Conservation (phyloP, 495 filamentous ascomycete species). For the Aspergillus campestris region DNA sequence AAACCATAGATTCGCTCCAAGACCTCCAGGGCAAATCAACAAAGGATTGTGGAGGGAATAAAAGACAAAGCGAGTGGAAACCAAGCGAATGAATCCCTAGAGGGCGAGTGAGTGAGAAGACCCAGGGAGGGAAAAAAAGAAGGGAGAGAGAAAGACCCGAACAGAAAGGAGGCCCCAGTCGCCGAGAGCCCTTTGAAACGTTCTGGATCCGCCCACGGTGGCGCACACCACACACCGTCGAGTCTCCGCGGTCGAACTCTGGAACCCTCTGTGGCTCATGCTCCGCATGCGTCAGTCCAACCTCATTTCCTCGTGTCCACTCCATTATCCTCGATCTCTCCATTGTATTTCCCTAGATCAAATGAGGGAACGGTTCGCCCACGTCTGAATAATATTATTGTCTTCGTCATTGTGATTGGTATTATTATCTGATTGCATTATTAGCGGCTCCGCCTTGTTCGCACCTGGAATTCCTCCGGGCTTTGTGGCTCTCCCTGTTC, state of each 20-base stretch:
- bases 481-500: not conserved
- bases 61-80: slow-evolving; percentile 5
- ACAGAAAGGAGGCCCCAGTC: no score
- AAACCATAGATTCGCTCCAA: slow-evolving; percentile 24
- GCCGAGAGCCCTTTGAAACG: not conserved
- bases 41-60: slow-evolving; percentile 9
- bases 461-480: no score
- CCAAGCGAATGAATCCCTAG: no score
- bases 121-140: not conserved
- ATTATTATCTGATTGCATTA: not conserved
- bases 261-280: slow-evolving; percentile 5
- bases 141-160: slow-evolving; percentile 1
- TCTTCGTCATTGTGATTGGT: no score
- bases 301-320: no score
- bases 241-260: no score
- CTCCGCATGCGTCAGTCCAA: not conserved
- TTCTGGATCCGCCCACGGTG: slow-evolving; percentile 14
- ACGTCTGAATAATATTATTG: no score
- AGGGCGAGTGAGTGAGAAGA: slow-evolving; percentile 2
- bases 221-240: not conserved
- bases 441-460: slow-evolving; percentile 1
- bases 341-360: not conserved
- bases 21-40: slow-evolving; percentile 18
- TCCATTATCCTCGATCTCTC: not conserved
- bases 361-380: no score